Conservation (phyloP, 23 red algal species). For the Cyanidium caldarium region DNA sequence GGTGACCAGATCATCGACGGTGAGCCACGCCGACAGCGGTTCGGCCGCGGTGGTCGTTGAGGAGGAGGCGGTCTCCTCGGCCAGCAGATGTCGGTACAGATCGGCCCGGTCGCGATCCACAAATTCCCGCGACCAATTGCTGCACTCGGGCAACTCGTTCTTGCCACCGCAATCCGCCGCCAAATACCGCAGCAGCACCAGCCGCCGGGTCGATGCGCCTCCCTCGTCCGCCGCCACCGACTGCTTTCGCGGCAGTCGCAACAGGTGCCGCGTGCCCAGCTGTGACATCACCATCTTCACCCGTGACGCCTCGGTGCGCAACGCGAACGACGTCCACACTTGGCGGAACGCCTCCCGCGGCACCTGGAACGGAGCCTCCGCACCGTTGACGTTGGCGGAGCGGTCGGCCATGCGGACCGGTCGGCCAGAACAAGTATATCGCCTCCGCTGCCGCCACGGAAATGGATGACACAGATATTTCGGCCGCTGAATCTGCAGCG, state of each 20-base stretch:
- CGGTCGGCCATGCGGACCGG: too few relatives aligned
- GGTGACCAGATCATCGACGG: background rate
- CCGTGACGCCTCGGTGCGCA: too few relatives aligned
- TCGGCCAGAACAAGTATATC: too few relatives aligned
- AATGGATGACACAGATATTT: too few relatives aligned
- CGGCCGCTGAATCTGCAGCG: too few relatives aligned
- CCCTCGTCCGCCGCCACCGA: slow-evolving; percentile 16
- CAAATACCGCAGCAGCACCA: background rate
- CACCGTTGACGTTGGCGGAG: too few relatives aligned
- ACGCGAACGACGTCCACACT: too few relatives aligned
- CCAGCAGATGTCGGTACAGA: background rate
- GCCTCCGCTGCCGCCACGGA: too few relatives aligned
- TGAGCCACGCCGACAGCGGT: slow-evolving; percentile 4
- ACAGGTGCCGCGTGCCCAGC: slow-evolving; percentile 13
- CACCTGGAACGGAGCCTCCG: too few relatives aligned
- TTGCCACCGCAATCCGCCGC: slow-evolving; percentile 1
- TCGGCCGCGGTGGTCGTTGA: background rate
- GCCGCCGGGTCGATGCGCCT: too few relatives aligned
- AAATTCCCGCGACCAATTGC: background rate
- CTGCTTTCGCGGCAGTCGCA: slow-evolving; percentile 19
- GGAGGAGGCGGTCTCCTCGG: background rate
- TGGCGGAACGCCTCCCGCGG: too few relatives aligned
- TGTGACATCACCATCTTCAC: too few relatives aligned
- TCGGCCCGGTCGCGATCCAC: slow-evolving; percentile 1
- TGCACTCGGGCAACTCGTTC: slow-evolving; percentile 4